Evolutionary conservation across 257 asterid species (phyloP).

Genomic region (Penstemon newberryi): DNA sequence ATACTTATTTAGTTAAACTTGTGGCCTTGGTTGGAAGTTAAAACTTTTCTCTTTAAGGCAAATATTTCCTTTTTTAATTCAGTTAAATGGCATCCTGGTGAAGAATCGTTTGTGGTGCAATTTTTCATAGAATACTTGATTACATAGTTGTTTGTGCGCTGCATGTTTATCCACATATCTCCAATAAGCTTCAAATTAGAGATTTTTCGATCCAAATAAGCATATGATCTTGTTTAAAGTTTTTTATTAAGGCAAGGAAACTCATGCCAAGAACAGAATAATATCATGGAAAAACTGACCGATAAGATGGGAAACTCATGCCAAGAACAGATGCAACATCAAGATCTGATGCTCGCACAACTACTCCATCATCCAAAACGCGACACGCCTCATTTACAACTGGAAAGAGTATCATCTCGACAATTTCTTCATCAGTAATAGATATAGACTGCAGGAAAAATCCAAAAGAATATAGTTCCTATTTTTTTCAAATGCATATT

Average conservation of each 20-base stretch:
- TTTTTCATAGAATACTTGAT: conserved; percentile 1
- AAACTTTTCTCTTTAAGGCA: too few species aligned
- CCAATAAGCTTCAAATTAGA: conserved; percentile 4
- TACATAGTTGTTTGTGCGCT: not conserved
- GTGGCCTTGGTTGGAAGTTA: too few species aligned
- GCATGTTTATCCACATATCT: conserved; percentile 4
- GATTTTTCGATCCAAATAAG: conserved; percentile 4
- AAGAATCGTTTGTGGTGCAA: not conserved
- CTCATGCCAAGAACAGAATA: not conserved
- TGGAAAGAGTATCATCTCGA: conserved; percentile 91
- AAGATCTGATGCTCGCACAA: conserved; percentile 90
- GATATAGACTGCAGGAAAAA: conserved; percentile 73
- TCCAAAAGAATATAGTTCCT: conserved; percentile 7
- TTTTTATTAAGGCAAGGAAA: not conserved
- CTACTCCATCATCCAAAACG: conserved; percentile 81
- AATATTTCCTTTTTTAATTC: not conserved
- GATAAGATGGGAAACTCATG: conserved; percentile 94
- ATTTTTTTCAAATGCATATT: conserved; percentile 6
- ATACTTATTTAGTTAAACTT: not conserved
- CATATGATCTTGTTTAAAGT: not conserved
- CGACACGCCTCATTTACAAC: conserved; percentile 96
- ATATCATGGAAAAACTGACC: conserved; percentile 52
- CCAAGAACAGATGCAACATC: conserved; percentile 92
- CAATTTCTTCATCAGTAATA: conserved; percentile 77
- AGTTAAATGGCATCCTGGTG: not conserved